phyloP scores from a whole-genome alignment of 768 basidiomycete genomes.

The Mycena albidolilacea region DNA sequence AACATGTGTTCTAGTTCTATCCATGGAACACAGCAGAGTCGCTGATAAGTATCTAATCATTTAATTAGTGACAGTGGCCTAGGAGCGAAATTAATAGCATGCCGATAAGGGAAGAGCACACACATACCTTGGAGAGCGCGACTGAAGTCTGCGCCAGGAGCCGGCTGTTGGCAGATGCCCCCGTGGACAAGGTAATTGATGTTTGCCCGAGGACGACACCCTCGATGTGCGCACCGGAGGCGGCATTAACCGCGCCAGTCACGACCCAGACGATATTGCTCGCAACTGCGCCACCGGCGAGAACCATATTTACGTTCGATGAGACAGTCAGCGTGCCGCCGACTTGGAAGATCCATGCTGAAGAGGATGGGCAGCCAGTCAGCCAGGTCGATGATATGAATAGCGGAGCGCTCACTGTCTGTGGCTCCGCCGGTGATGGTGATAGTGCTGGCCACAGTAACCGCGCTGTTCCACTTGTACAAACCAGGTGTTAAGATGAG shows the following conservation, averaged over 20 bases:
- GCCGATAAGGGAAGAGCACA: neutral
- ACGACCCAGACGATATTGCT: too few species aligned
- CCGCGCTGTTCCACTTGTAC: constrained; percentile 40
- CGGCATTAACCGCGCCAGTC: neutral
- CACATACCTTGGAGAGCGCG: constrained; percentile 8
- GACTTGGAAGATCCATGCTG: too few species aligned
- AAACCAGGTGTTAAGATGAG: constrained; percentile 39
- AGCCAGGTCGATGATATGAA: too few species aligned
- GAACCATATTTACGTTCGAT: too few species aligned
- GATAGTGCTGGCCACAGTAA: constrained; percentile 36
- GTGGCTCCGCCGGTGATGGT: constrained; percentile 32
- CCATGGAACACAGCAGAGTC: too few species aligned
- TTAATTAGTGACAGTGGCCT: constrained; percentile 7
- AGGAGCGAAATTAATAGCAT: too few species aligned
- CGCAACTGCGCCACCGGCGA: too few species aligned
- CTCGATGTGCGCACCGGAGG: constrained; percentile 1
- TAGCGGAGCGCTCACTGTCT: constrained; percentile 17
- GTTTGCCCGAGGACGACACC: constrained; percentile 17
- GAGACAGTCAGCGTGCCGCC: too few species aligned
- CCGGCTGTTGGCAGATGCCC: neutral
- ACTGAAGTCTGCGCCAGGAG: constrained; percentile 13
- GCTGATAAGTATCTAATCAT: neutral
- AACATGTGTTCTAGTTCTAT: too few species aligned
- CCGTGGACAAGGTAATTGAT: neutral
- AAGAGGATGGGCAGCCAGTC: too few species aligned